Base-by-base conservation (phyloP, 2,329 filamentous ascomycete species). In the Dactylonectria macrodidyma region DNA sequence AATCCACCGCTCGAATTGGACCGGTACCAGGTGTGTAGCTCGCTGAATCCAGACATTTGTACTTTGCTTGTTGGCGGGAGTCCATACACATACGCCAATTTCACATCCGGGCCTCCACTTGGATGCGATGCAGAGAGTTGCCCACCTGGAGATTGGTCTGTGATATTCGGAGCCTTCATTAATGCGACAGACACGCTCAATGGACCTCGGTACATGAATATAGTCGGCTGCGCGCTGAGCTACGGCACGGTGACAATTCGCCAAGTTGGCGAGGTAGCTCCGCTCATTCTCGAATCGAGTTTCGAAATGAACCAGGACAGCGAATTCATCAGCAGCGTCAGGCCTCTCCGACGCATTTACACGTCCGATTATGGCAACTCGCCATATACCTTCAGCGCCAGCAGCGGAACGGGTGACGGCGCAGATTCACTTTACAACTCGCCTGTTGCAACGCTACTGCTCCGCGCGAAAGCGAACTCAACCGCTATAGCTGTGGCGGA, bases 171-270 rank as follows among this genome's bases (percentile, higher is more conserved):
- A 9, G 64, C 34, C 10, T 71, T 63, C 62, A 59, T 69, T 26
- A 66, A 63, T 24, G 64, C 8, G 67, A 69, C 26, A 38, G 19
- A 33, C 2, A 44, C 41, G 8, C 7, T 5, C 1, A 30, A 30
- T 14, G 57, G 58, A 5, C 38, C 59, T 3, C 11, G 63, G n/a
- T 52, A 52, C 16, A 51, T 70, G 47, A 65, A 70, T 55, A 59
- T 55, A 1, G 62, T 68, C 24, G 46, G 63, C 22, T 70, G 68
- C 34, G 30, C 55, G 6, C 24, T 70, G 11, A 59, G 30, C 6
- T 70, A 68, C n/a, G 65, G 68, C 34, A 70, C 68, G 33, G 30
- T 68, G 2, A 70, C 68, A 16, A 36, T 70, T 22, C 38, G 24
- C 5, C 68, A 70, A 30, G 62, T 56, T 33, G 68, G 65, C 38